A percentile compares a stretch with the other conserved stretches of the same genome.
Conservation (phyloP, 306 rosid species). For the Ochetophila trinervis region DNA sequence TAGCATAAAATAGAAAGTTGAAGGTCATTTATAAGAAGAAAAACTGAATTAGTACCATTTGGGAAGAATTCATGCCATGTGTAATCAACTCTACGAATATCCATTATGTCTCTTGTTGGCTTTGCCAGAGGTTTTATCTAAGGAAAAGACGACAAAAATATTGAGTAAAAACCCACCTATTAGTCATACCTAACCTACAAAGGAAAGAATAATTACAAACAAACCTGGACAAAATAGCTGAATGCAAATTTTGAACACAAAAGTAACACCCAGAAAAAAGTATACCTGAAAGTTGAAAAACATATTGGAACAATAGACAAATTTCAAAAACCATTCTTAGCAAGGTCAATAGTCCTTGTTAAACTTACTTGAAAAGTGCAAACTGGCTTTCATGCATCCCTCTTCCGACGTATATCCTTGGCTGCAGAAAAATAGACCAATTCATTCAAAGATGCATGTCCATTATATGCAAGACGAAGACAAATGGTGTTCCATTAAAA, state of each 20-base stretch:
- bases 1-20: conserved; percentile 26
- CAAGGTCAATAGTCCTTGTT: background rate
- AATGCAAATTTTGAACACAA: conserved; percentile 66
- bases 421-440: conserved; percentile 49
- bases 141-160: conserved; percentile 17
- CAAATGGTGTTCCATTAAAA: background rate
- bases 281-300: conserved; percentile 63
- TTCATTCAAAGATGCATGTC: conserved; percentile 20
- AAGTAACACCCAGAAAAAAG: conserved; percentile 90
- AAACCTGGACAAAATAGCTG: conserved; percentile 77
- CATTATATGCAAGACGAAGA: conserved; percentile 1
- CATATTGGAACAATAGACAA: conserved; percentile 14
- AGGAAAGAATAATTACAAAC: conserved; percentile 14
- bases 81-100: conserved; percentile 55
- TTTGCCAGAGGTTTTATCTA: conserved; percentile 85
- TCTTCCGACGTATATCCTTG: conserved; percentile 87
- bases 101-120: conserved; percentile 91
- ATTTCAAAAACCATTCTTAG: conserved; percentile 15
- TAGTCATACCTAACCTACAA: background rate
- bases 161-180: conserved; percentile 12
- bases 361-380: conserved; percentile 83
- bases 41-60: conserved; percentile 41
- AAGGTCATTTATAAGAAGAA: conserved; percentile 20
- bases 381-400: conserved; percentile 99
- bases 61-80: conserved; percentile 97